These are phyloP conservation scores for Tylopilus orsonianus DNA, from an alignment of 1,284 basidiomycete genomes.

Conservation along the genomic window DNA sequence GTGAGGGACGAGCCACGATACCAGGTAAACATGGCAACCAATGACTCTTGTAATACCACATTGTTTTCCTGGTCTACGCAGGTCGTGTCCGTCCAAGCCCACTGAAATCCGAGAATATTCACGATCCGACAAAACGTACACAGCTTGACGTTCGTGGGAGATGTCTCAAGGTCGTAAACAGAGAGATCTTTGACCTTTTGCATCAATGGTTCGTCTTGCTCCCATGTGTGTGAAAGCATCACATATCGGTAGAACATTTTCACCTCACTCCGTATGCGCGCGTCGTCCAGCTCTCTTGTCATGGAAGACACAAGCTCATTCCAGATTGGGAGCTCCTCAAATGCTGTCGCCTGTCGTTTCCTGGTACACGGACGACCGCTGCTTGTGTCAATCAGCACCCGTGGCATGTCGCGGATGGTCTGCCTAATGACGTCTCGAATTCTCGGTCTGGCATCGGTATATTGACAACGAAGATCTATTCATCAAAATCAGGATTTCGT, in stretches of 20 bases:
- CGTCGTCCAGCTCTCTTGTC: neutral
- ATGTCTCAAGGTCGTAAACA: slow-evolving; percentile 5
- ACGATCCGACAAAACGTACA: slow-evolving; percentile 2
- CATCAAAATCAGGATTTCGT: neutral
- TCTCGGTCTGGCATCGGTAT: neutral
- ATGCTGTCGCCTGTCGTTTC: neutral
- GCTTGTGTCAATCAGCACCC: neutral
- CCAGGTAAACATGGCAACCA: too few species aligned
- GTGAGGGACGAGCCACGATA: too few species aligned
- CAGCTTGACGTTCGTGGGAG: slow-evolving; percentile 4
- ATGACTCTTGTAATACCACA: slow-evolving; percentile 7
- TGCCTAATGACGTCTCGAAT: neutral
- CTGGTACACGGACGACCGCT: slow-evolving; percentile 3
- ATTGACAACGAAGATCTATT: neutral
- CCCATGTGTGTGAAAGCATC: slow-evolving; percentile 6
- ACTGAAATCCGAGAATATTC: neutral
- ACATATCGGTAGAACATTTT: slow-evolving; percentile 2
- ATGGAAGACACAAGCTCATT: neutral
- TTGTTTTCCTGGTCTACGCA: slow-evolving; percentile 3
- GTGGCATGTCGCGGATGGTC: neutral
- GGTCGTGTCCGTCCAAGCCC: too few species aligned
- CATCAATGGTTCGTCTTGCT: slow-evolving; percentile 1
- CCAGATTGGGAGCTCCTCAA: neutral
- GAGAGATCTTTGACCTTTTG: slow-evolving; percentile 1
- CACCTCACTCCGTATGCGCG: neutral